phyloP scores from a whole-genome alignment of 345 rosid genomes.

The Pugionium cornutum region DNA sequence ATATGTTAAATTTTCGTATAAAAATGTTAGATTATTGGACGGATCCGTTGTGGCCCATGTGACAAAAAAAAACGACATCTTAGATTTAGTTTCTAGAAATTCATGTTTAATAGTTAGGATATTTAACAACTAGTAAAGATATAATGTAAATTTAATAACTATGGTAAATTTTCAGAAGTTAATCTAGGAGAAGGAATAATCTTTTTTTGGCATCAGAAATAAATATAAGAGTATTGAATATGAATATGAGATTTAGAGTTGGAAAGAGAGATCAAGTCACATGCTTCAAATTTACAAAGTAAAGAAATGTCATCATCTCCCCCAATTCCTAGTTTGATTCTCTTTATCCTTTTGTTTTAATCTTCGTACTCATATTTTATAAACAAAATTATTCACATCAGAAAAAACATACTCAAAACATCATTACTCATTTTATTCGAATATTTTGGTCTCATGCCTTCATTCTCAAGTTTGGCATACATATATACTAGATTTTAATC shows the following conservation, averaged over 20 bases:
- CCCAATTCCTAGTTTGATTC: constrained; percentile 37
- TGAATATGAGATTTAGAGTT: constrained; percentile 32
- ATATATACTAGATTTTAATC: neutral
- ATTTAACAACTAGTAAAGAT: too few species aligned
- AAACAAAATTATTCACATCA: neutral
- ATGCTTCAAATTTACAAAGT: constrained; percentile 42
- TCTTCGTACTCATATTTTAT: constrained; percentile 3
- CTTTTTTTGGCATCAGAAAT: too few species aligned
- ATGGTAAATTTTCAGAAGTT: too few species aligned
- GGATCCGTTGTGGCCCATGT: too few species aligned
- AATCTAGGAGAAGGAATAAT: too few species aligned
- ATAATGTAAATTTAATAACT: too few species aligned
- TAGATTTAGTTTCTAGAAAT: too few species aligned
- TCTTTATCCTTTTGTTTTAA: constrained; percentile 29
- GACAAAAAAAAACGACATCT: too few species aligned
- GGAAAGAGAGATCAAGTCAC: constrained; percentile 42
- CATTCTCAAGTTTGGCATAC: constrained; percentile 40
- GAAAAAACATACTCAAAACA: constrained; percentile 22
- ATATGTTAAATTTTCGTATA: too few species aligned
- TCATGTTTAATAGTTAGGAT: too few species aligned
- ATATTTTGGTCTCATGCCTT: constrained; percentile 34
- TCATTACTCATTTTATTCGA: constrained; percentile 31
- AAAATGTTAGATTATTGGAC: too few species aligned
- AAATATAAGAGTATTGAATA: neutral
- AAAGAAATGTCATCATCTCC: constrained; percentile 39